Evolutionary conservation across 306 rosid species (phyloP), one percentile per base, ranked within the genome.

Genomic region (Corylus avellana): DNA sequence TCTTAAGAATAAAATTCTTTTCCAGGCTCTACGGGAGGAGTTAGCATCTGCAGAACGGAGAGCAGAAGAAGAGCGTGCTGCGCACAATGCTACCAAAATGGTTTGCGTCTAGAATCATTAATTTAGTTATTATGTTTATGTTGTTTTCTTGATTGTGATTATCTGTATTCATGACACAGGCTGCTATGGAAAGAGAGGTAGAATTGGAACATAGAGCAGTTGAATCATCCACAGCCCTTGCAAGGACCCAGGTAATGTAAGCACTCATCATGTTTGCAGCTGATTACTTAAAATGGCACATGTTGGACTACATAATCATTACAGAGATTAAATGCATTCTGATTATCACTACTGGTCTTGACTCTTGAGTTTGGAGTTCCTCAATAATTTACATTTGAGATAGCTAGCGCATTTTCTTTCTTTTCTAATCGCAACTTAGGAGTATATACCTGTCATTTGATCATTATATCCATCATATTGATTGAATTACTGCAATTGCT

Each of bases 191-290:
- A 87, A 95, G 99, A 84, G 98, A 95, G 88, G 97, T 95, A 64
- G 98, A 95, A 69, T 80, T 95, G 97, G 99, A 95, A 89, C 99
- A 95, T 47, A 90, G 98, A 88, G 98, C 96, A 74, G 75, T 95
- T 71, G 96, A 92, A 76, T 88, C 98, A 75, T 93, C 99, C 72
- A 85, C 98, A 16, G 99, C 97, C 72, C 98, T 95, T 56, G 99
- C 92, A 14, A 88, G 99, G 84, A 90, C 87, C 84, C 98, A 95
- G 99, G 99, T 95, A 88, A 89, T 63, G 82, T 79, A 80, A 85
- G 84, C 83, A 55, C 80, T 55, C 47, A 53, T 67, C 74, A 54
- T 37, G 69, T 54, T 67, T 72, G 74, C 27, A 68, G 77, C 27
- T 39, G 7, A 51, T 39, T 73, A 25, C 57, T 14, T 39, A 68